Evolutionary conservation across 129 eudicot species (phyloP).

Genomic region (Flaveria robusta): DNA sequence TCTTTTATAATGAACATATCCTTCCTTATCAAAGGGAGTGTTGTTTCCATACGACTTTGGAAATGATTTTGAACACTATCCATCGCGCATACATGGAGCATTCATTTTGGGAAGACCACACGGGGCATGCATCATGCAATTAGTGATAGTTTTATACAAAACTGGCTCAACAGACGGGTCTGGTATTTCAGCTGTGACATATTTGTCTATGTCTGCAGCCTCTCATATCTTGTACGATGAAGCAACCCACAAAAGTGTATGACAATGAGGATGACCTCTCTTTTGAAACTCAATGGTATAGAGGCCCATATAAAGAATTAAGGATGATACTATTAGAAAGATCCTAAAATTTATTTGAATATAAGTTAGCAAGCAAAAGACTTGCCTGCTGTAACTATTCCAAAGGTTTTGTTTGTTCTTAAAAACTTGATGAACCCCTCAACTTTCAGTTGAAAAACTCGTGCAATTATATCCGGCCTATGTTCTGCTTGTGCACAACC

Average conservation of each 20-base stretch:
- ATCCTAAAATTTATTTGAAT: too few relatives aligned
- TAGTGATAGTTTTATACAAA: background rate
- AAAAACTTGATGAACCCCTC: too few relatives aligned
- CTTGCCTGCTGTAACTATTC: too few relatives aligned
- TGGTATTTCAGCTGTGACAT: constrained; percentile 1
- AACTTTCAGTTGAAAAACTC: background rate
- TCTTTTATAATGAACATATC: constrained; percentile 1
- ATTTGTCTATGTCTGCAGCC: background rate
- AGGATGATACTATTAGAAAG: too few relatives aligned
- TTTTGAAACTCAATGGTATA: background rate
- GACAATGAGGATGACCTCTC: background rate
- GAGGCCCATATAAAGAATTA: too few relatives aligned
- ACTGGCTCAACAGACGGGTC: background rate
- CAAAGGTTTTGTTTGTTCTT: too few relatives aligned
- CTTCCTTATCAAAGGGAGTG: background rate
- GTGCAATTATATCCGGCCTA: background rate
- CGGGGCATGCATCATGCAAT: constrained; percentile 10
- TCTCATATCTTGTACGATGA: background rate
- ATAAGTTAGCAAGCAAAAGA: too few relatives aligned
- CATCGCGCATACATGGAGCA: background rate
- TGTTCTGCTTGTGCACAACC: background rate
- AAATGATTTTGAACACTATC: background rate
- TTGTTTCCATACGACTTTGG: background rate
- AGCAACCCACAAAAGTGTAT: background rate
- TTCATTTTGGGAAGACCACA: background rate